A percentile compares a stretch with the other conserved stretches of the same genome.
These are phyloP conservation scores for Botryotinia globosa DNA, from an alignment of 2,329 filamentous ascomycete genomes.

Conservation along the genomic window DNA sequence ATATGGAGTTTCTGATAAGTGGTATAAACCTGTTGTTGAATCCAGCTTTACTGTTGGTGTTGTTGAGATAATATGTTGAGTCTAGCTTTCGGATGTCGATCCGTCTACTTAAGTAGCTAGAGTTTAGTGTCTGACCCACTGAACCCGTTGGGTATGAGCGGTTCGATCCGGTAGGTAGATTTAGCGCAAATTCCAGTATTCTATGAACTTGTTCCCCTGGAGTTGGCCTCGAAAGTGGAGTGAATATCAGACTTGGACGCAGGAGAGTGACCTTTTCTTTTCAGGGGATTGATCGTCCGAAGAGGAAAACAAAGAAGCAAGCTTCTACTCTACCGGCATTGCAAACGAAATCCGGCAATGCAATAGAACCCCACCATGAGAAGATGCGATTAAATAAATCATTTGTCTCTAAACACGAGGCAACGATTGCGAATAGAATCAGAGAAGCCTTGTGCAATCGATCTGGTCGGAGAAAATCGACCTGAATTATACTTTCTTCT, in stretches of 20 bases:
- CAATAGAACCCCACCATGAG: background rate
- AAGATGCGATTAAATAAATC: background rate
- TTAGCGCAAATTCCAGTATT: background rate
- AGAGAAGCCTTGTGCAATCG: background rate
- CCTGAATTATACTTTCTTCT: background rate
- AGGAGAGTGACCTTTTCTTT: background rate
- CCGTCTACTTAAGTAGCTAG: background rate
- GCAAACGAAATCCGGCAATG: background rate
- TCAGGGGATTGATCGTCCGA: background rate
- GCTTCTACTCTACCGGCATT: background rate
- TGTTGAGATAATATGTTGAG: background rate
- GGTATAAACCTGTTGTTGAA: background rate
- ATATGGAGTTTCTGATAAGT: background rate
- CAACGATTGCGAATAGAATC: background rate
- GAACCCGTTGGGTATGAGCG: background rate
- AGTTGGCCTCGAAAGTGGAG: background rate
- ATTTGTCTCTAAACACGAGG: background rate
- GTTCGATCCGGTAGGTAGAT: background rate
- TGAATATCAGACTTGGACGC: background rate
- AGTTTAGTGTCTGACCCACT: background rate
- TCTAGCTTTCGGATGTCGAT: background rate
- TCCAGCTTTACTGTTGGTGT: background rate
- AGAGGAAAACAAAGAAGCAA: background rate
- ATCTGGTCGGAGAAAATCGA: background rate
- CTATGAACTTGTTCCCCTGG: background rate